Evolutionary conservation across 352 stramenopile species (phyloP).

Genomic region (Aphanomyces cochlioides): DNA sequence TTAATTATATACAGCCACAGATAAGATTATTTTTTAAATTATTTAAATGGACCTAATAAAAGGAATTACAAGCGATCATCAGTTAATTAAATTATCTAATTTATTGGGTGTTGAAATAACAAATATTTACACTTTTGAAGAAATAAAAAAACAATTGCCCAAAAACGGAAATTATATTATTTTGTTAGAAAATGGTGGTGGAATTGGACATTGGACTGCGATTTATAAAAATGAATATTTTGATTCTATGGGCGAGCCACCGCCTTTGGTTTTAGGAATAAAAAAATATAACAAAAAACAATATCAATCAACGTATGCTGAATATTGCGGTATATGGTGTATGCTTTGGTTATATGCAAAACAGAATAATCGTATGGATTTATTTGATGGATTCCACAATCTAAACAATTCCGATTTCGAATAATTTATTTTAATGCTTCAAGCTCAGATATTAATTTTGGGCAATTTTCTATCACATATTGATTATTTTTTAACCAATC

Average conservation of each 20-base stretch:
- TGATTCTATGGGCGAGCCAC: background rate
- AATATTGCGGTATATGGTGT: constrained; percentile 14
- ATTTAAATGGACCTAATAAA: constrained; percentile 26
- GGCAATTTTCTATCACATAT: too few species aligned
- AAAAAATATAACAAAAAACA: constrained; percentile 11
- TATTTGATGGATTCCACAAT: constrained; percentile 8
- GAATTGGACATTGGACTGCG: background rate
- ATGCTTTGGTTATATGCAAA: background rate
- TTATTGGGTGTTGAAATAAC: constrained; percentile 22
- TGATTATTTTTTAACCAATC: too few species aligned
- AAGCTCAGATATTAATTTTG: too few species aligned
- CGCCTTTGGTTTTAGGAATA: background rate
- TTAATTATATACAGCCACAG: background rate
- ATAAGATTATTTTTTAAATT: constrained; percentile 8
- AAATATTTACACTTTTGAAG: constrained; percentile 1
- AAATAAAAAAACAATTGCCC: background rate
- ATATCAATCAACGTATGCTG: background rate
- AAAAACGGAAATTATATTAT: constrained; percentile 6
- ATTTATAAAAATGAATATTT: constrained; percentile 1
- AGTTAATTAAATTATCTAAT: constrained; percentile 15
- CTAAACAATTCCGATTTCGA: too few species aligned
- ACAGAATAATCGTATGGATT: constrained; percentile 13
- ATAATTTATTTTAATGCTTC: too few species aligned
- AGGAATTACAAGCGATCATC: constrained; percentile 15
- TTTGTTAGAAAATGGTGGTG: background rate